Evolutionary conservation across 805 yeast genomes (phyloP).

Genomic region (Wickerhamiella australiensis): DNA sequence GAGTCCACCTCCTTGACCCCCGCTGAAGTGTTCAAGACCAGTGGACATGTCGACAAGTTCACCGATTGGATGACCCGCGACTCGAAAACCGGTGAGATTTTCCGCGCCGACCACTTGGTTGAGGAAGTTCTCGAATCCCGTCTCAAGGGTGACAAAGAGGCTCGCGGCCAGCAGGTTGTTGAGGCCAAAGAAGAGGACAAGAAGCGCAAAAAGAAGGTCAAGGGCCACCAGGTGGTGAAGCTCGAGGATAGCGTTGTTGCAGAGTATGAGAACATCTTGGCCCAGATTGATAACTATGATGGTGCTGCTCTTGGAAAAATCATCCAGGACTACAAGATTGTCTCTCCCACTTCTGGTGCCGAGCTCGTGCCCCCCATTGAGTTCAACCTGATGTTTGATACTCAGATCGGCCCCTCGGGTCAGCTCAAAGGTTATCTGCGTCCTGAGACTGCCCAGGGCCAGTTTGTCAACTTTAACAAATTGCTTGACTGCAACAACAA

Average conservation of each 20-base stretch:
- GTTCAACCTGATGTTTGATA: conserved; percentile 97
- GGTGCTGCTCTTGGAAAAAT: conserved; percentile 87
- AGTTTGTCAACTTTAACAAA: conserved; percentile 88
- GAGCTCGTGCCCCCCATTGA: conserved; percentile 81
- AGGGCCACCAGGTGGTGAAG: conserved; percentile 80
- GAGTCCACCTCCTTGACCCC: conserved; percentile 98
- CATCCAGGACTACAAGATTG: conserved; percentile 69
- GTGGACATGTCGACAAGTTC: conserved; percentile 98
- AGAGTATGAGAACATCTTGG: conserved; percentile 78
- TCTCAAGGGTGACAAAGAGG: conserved; percentile 92
- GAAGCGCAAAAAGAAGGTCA: conserved; percentile 84
- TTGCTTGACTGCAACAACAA: conserved; percentile 88
- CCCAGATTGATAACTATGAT: conserved; percentile 84
- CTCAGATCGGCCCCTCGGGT: conserved; percentile 98
- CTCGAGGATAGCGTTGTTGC: conserved; percentile 66
- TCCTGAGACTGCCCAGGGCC: conserved; percentile 99
- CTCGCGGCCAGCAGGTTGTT: conserved; percentile 65
- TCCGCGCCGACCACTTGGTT: conserved; percentile 95
- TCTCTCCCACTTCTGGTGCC: conserved; percentile 84
- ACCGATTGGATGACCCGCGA: conserved; percentile 99
- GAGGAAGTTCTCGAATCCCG: conserved; percentile 96
- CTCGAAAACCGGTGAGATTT: conserved; percentile 89
- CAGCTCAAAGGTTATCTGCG: conserved; percentile 87
- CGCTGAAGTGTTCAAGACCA: conserved; percentile 91
- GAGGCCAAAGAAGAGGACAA: conserved; percentile 55